phyloP scores from a whole-genome alignment of 2,329 filamentous ascomycete genomes.

The Penicillium freii region DNA sequence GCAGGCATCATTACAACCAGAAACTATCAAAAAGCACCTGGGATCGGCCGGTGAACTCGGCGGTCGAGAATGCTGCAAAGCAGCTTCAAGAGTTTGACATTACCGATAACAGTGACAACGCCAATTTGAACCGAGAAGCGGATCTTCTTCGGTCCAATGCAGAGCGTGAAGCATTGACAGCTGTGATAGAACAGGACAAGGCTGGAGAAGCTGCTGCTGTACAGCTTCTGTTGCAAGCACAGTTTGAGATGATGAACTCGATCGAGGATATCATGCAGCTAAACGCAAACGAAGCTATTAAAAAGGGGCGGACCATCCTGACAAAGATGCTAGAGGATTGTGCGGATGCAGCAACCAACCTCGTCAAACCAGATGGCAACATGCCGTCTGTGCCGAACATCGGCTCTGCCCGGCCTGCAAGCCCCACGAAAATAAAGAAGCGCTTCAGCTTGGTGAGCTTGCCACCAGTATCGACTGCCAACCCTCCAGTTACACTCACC shows the following conservation, averaged over 20 bases:
- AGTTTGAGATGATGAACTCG: slow-evolving; percentile 86
- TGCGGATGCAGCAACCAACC: slow-evolving; percentile 70
- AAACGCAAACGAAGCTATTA: slow-evolving; percentile 77
- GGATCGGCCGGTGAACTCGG: slow-evolving; percentile 84
- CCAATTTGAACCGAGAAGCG: slow-evolving; percentile 73
- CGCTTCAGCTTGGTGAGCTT: slow-evolving; percentile 45
- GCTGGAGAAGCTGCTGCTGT: slow-evolving; percentile 72
- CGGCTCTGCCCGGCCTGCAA: slow-evolving; percentile 68
- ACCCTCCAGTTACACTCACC: slow-evolving; percentile 32
- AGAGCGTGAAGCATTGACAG: slow-evolving; percentile 72
- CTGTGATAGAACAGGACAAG: slow-evolving; percentile 81
- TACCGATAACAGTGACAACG: slow-evolving; percentile 65
- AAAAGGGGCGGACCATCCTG: slow-evolving; percentile 74
- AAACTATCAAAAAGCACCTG: slow-evolving; percentile 76
- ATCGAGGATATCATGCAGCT: slow-evolving; percentile 78
- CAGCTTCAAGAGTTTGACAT: slow-evolving; percentile 72
- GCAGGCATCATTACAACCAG: slow-evolving; percentile 86
- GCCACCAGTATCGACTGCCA: slow-evolving; percentile 28
- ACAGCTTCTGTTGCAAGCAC: slow-evolving; percentile 80
- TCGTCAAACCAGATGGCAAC: slow-evolving; percentile 85
- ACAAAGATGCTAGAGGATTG: slow-evolving; percentile 75
- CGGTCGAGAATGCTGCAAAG: slow-evolving; percentile 77
- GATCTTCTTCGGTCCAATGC: slow-evolving; percentile 82
- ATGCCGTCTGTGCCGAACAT: slow-evolving; percentile 57
- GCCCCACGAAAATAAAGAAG: slow-evolving; percentile 67